These are phyloP conservation scores for Rhodotorula diobovata DNA, from an alignment of 768 basidiomycete genomes.

Conservation along the genomic window DNA sequence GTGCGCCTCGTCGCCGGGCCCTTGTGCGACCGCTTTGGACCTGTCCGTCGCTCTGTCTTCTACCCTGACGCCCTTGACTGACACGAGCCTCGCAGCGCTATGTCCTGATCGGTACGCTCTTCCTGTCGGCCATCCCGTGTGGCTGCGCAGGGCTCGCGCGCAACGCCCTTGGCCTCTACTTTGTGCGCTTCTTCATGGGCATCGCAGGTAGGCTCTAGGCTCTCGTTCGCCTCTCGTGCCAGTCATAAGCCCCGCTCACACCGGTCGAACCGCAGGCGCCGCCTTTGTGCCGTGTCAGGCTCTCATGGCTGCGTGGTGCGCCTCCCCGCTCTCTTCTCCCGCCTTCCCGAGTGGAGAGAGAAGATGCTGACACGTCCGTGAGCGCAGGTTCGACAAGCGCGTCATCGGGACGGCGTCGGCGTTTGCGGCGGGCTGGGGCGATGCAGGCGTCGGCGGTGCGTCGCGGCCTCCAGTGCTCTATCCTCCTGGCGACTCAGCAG, in stretches of 20 bases:
- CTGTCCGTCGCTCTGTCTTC: background rate
- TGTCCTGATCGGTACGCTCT: slow-evolving; percentile 57
- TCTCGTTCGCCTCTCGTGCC: too few species aligned
- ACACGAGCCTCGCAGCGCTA: slow-evolving; percentile 25
- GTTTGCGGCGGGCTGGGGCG: slow-evolving; percentile 59
- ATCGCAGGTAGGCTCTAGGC: too few species aligned
- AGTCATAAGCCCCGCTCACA: too few species aligned
- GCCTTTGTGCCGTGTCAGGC: slow-evolving; percentile 62
- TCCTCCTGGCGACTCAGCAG: background rate
- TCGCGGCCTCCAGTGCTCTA: too few species aligned
- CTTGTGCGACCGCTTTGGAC: slow-evolving; percentile 53
- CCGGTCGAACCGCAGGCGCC: too few species aligned
- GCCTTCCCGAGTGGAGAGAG: background rate
- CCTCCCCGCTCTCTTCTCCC: too few species aligned
- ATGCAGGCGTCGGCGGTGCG: slow-evolving; percentile 49
- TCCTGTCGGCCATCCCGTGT: slow-evolving; percentile 59
- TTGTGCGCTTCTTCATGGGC: slow-evolving; percentile 58
- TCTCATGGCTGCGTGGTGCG: slow-evolving; percentile 57
- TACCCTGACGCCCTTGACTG: background rate
- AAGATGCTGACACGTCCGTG: background rate
- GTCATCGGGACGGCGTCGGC: slow-evolving; percentile 55
- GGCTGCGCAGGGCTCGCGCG: slow-evolving; percentile 57
- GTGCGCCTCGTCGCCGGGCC: slow-evolving; percentile 57
- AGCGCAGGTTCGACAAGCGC: slow-evolving; percentile 54
- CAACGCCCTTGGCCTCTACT: slow-evolving; percentile 51